Evolutionary conservation across 2,329 filamentous ascomycete species (phyloP).

Genomic region (Verticillium zaregamsianum): DNA sequence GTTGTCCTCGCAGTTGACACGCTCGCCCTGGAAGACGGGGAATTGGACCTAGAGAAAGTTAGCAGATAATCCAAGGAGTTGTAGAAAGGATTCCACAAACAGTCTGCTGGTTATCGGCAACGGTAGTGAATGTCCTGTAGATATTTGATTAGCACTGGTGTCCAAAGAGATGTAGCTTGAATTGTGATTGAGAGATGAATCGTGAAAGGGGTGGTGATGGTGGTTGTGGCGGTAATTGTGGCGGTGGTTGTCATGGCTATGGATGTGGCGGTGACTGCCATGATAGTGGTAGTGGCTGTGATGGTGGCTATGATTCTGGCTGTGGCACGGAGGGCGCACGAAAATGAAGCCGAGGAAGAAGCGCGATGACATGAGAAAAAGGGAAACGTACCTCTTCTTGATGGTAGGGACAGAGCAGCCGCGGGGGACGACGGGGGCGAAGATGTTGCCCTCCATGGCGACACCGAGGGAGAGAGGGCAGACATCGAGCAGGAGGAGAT

Average conservation of each 20-base stretch:
- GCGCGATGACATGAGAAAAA: no score
- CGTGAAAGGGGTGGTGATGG: no score
- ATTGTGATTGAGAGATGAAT: slow-evolving; percentile 1
- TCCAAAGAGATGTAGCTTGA: no score
- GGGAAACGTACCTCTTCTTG: slow-evolving; percentile 60
- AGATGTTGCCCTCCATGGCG: slow-evolving; percentile 99
- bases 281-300: no score
- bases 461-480: slow-evolving; percentile 96
- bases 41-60: slow-evolving; percentile 59
- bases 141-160: not conserved
- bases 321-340: no score
- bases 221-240: no score
- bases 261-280: no score
- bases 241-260: no score
- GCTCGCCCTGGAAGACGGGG: slow-evolving; percentile 93
- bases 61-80: not conserved
- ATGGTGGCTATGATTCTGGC: no score
- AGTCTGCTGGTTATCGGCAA: slow-evolving; percentile 71
- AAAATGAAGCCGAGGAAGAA: no score
- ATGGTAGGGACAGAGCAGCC: slow-evolving; percentile 73
- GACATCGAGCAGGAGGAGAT: slow-evolving; percentile 94
- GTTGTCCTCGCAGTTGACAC: slow-evolving; percentile 98
- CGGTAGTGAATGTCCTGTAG: slow-evolving; percentile 74
- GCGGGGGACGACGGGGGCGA: slow-evolving; percentile 85
- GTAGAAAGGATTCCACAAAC: not conserved